Conservation (phyloP, 169 alveolate genomes). For the Cryptosporidium viatorum region DNA sequence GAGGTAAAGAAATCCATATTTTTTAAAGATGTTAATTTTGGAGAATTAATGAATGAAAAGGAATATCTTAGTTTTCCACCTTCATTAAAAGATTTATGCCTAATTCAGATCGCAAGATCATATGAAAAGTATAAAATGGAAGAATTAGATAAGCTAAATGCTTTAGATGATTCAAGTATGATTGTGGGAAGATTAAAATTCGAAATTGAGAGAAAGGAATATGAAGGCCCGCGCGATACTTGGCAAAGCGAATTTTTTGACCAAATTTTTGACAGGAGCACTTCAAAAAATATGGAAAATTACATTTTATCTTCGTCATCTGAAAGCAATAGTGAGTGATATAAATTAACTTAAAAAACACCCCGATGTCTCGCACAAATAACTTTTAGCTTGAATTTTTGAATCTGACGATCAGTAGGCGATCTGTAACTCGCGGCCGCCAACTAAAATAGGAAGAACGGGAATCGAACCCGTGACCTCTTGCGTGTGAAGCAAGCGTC, state of each 20-base stretch:
- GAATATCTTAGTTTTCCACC: slow-evolving; percentile 35
- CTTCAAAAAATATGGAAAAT: neutral
- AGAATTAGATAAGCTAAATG: neutral
- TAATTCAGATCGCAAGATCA: slow-evolving; percentile 18
- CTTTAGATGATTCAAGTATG: neutral
- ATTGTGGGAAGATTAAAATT: slow-evolving; percentile 29
- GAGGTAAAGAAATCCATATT: slow-evolving; percentile 24
- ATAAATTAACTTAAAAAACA: neutral
- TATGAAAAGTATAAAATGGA: slow-evolving; percentile 8
- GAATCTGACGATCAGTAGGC: neutral
- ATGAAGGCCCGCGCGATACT: slow-evolving; percentile 72
- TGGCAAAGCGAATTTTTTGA: slow-evolving; percentile 42
- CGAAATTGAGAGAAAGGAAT: slow-evolving; percentile 30
- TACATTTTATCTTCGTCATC: neutral
- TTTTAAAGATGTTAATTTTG: slow-evolving; percentile 45
- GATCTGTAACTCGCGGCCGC: neutral
- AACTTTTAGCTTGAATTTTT: no score
- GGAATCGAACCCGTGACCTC: slow-evolving; percentile 97
- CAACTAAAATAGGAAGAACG: slow-evolving; percentile 81
- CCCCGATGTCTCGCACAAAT: no score
- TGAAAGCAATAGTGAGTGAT: neutral
- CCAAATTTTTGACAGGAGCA: neutral
- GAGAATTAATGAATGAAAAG: neutral
- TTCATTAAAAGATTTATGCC: slow-evolving; percentile 37
- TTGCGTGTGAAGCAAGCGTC: slow-evolving; percentile 97